These are phyloP conservation scores for Anaeramoeba ignava DNA, from an alignment of 78 protist species.

Conservation along the genomic window DNA sequence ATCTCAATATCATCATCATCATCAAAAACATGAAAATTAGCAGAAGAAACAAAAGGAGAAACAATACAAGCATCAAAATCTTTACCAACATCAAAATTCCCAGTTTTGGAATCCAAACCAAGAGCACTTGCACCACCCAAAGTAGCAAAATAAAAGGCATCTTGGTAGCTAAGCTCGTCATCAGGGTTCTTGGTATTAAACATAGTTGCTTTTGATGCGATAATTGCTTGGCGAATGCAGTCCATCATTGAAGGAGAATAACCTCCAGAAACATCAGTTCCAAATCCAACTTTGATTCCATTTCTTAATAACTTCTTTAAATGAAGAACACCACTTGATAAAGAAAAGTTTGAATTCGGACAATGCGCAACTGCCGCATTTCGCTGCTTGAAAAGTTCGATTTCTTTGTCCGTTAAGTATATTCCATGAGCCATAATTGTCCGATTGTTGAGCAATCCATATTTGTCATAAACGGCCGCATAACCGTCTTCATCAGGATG, in stretches of 20 bases:
- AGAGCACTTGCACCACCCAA: constrained; percentile 60
- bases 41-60: constrained; percentile 26
- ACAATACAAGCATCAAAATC: constrained; percentile 70
- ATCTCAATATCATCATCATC: constrained; percentile 26
- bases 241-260: constrained; percentile 40
- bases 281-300: constrained; percentile 49
- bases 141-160: constrained; percentile 19
- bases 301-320: neutral
- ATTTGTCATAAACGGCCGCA: constrained; percentile 46
- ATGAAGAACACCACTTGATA: constrained; percentile 2
- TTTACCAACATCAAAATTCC: constrained; percentile 36
- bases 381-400: neutral
- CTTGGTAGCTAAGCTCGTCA: too few species aligned
- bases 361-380: constrained; percentile 51
- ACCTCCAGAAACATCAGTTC: constrained; percentile 75
- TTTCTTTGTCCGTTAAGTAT: constrained; percentile 39
- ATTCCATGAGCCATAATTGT: constrained; percentile 66
- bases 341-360: constrained; percentile 53
- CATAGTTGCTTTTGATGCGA: constrained; percentile 46
- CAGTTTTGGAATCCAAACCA: constrained; percentile 30
- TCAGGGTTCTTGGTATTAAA: constrained; percentile 33
- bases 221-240: constrained; percentile 48
- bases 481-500: constrained; percentile 34
- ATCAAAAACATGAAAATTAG: constrained; percentile 50
- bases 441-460: constrained; percentile 31